phyloP scores from a whole-genome alignment of 1,139 yeast genomes.

The Geotrichum candidum region DNA sequence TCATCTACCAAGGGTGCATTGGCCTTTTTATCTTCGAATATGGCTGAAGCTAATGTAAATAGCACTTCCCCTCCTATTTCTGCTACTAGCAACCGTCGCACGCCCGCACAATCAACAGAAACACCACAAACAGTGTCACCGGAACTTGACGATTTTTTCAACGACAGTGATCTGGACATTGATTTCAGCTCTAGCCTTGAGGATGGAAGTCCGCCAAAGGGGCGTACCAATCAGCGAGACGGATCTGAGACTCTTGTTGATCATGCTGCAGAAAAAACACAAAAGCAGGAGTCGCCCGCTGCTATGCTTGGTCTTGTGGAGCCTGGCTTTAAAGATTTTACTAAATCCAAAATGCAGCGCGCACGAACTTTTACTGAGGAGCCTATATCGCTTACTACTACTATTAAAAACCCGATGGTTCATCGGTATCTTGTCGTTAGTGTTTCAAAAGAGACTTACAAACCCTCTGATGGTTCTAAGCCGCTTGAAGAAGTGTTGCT shows the following conservation, averaged over 20 bases:
- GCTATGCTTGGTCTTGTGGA: not conserved
- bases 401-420: slow-evolving; percentile 5
- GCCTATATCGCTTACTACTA: slow-evolving; percentile 4
- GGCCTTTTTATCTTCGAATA: not conserved
- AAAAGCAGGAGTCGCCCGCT: not conserved
- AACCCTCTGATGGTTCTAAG: not conserved
- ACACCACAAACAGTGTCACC: not conserved
- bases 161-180: slow-evolving; percentile 8
- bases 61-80: not conserved
- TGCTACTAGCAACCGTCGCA: not conserved
- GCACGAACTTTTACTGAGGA: slow-evolving; percentile 7
- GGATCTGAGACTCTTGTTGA: not conserved
- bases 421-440: slow-evolving; percentile 8
- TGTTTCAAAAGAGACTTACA: not conserved
- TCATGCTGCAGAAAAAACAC: not conserved
- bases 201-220: not conserved
- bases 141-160: not conserved
- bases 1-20: not conserved
- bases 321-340: slow-evolving; percentile 6
- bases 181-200: slow-evolving; percentile 8
- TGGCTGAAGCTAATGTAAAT: not conserved
- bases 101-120: not conserved
- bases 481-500: not conserved
- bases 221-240: not conserved
- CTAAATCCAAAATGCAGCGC: not conserved